Percentiles rank a stretch among this genome's conserved stretches.
phyloP scores from a whole-genome alignment of 2,329 filamentous ascomycete genomes.

The Penicillium sp. region DNA sequence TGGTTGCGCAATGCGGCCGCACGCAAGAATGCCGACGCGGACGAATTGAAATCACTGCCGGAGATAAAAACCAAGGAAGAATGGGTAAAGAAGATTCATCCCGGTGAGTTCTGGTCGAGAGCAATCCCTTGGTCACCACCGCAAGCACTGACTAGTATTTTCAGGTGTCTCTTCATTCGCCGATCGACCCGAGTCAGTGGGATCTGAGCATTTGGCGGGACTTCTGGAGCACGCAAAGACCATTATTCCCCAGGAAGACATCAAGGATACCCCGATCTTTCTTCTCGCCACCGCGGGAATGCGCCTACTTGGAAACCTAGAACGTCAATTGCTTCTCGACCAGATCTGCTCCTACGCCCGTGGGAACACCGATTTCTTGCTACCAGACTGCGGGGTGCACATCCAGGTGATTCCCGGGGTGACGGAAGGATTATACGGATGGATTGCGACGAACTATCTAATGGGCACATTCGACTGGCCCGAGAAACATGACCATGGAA shows the following conservation, averaged over 20 bases:
- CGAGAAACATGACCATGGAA: slow-evolving; percentile 72
- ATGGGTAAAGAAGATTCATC: slow-evolving; percentile 91
- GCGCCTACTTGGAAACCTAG: slow-evolving; percentile 71
- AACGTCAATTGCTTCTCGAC: slow-evolving; percentile 69
- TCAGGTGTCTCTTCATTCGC: slow-evolving; percentile 81
- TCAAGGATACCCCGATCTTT: slow-evolving; percentile 85
- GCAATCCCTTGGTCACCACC: background rate
- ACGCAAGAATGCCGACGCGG: slow-evolving; percentile 57
- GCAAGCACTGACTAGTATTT: slow-evolving; percentile 9
- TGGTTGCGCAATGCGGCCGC: slow-evolving; percentile 78
- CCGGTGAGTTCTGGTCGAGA: slow-evolving; percentile 54
- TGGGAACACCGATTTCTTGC: slow-evolving; percentile 70
- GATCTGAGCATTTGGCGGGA: slow-evolving; percentile 73
- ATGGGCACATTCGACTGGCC: slow-evolving; percentile 84
- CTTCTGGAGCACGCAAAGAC: slow-evolving; percentile 79
- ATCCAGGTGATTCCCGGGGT: slow-evolving; percentile 94
- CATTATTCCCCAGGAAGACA: slow-evolving; percentile 71
- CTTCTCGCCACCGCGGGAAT: slow-evolving; percentile 95
- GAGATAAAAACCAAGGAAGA: slow-evolving; percentile 77
- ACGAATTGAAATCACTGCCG: slow-evolving; percentile 68
- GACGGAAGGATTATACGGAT: slow-evolving; percentile 93
- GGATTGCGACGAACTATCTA: slow-evolving; percentile 95
- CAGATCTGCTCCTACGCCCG: slow-evolving; percentile 81
- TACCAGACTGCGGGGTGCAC: slow-evolving; percentile 86
- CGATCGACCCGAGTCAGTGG: slow-evolving; percentile 70